Base-by-base conservation (phyloP, 108 stramenopile genomes). In the Aurantiochytrium sp. region DNA sequence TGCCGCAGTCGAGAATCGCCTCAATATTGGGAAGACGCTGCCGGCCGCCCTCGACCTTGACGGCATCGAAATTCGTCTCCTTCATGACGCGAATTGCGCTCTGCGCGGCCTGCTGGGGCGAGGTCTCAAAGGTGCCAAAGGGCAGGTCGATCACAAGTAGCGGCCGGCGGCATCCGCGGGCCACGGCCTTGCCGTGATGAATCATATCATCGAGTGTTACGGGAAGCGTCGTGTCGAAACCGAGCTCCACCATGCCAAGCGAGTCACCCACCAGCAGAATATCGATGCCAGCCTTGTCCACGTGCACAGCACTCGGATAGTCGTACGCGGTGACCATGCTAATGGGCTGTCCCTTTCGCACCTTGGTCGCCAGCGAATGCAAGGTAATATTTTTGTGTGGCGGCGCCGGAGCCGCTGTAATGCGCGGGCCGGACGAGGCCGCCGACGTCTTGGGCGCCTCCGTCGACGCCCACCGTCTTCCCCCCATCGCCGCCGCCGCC, bases 101-200 rank as follows among this genome's bases (percentile, higher is more conserved):
- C 23, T 58, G 14, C 58, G 72, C 16, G 0, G 89, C 89, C 18
- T 44, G 12, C 28, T 25, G 47, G 3, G 58, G 96, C 76, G 76
- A 83, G 90, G 60, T 4, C 21, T 98, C 98, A 91, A 98, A 99
- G 10, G 96, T 93, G 49, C 98, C 98, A 91, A 99, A 98, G 5
- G 99, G 99, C 96, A 99, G 97, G 90, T 99, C 99, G 2, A 96
- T 97, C 2, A 99, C 95, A n/a, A 99, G 89, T 76, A 99, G 92
- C 5, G 97, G 97, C 29, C 91, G 88, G 8, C 55, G 51, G 88
- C 19, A 91, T 89, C 45, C 59, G 25, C 88, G 69, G 92, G 91
- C n/a, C 90, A 97, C 98, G 19, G 96, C 94, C 73, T 93, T 91
- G 91, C 98, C 97, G 90, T 99, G 99, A 90, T 99, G 97, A 5